phyloP scores from a whole-genome alignment of 768 basidiomycete species.

The Jaapia argillacea region DNA sequence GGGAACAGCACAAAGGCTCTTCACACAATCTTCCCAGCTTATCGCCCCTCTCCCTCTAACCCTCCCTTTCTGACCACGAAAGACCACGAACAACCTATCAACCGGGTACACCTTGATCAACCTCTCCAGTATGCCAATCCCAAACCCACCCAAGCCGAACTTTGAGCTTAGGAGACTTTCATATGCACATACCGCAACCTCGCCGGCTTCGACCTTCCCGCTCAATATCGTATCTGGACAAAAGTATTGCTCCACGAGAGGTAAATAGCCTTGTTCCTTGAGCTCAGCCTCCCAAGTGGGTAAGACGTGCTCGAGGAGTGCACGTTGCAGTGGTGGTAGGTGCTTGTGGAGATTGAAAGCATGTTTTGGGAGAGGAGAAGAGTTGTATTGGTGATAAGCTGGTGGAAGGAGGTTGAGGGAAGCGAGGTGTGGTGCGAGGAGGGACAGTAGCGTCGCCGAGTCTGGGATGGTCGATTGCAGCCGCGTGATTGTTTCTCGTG shows the following conservation, averaged over 20 bases:
- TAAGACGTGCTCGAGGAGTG: conserved; percentile 50
- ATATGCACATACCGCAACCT: conserved; percentile 52
- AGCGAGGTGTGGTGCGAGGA: conserved; percentile 52
- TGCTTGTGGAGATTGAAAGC: conserved; percentile 23
- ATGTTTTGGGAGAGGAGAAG: conserved; percentile 23
- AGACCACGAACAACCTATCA: conserved; percentile 57
- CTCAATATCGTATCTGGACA: no score
- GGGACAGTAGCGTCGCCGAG: conserved; percentile 42
- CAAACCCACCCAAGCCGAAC: no score
- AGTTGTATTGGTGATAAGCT: conserved; percentile 34
- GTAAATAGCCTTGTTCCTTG: conserved; percentile 31
- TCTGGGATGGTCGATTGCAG: conserved; percentile 26
- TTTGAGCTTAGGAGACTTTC: conserved; percentile 57
- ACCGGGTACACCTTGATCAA: conserved; percentile 57
- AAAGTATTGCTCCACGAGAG: conserved; percentile 60
- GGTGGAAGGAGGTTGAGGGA: conserved; percentile 50
- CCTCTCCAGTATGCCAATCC: no score
- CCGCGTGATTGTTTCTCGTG: conserved; percentile 31
- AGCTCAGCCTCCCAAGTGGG: conserved; percentile 61
- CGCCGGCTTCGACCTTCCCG: no score
- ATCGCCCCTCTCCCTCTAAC: conserved; percentile 20
- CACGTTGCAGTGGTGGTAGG: conserved; percentile 52
- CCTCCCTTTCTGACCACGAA: no score
- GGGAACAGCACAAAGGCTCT: conserved; percentile 55
- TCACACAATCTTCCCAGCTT: conserved; percentile 73